These are phyloP conservation scores for Trichoderma aggressivum DNA, from an alignment of 2,329 filamentous ascomycete genomes.

Conservation along the genomic window DNA sequence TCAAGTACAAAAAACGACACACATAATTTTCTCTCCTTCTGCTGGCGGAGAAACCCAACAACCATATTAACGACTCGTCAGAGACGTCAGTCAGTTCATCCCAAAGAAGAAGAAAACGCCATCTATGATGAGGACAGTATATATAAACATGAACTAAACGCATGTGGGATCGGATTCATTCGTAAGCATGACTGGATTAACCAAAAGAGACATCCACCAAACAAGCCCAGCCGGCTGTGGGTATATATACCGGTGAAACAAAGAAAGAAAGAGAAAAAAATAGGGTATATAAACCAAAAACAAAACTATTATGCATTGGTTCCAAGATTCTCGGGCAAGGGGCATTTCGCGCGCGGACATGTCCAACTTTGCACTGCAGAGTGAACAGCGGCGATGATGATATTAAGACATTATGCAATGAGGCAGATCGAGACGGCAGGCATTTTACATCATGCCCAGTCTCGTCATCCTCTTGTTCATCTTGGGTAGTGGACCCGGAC, in stretches of 20 bases:
- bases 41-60: neutral
- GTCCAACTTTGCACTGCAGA: constrained; percentile 6
- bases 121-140: constrained; percentile 13
- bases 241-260: constrained; percentile 10
- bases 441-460: constrained; percentile 52
- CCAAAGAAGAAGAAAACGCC: constrained; percentile 7
- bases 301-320: constrained; percentile 8
- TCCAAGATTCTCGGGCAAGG: neutral
- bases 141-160: constrained; percentile 16
- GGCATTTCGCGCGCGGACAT: neutral
- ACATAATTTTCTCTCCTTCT: neutral
- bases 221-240: constrained; percentile 15
- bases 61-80: neutral
- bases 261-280: neutral
- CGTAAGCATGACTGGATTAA: constrained; percentile 14
- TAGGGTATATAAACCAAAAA: constrained; percentile 17
- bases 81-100: neutral
- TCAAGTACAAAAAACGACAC: neutral
- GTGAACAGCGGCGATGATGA: neutral
- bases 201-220: constrained; percentile 18
- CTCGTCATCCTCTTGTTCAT: constrained; percentile 64
- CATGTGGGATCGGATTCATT: constrained; percentile 14
- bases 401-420: constrained; percentile 6
- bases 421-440: neutral
- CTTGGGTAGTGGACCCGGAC: constrained; percentile 33